Base-by-base conservation (phyloP, 2,329 filamentous ascomycete species). In the Verticillium klebahnii region DNA sequence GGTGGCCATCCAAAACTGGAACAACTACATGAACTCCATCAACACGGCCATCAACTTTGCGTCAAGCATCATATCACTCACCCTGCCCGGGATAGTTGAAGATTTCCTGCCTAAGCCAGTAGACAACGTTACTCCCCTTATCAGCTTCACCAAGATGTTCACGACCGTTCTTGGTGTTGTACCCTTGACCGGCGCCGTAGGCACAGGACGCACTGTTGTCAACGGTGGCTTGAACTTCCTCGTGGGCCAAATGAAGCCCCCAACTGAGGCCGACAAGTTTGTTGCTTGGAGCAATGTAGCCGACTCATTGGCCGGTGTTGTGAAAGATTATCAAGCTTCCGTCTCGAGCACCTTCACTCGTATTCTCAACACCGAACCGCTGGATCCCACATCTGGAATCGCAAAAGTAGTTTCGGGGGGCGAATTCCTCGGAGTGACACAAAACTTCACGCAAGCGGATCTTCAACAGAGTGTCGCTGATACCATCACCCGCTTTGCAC, bases 391-490 rank as follows among this genome's bases (percentile, higher is more conserved):
- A 15, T 37, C 40, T 1, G 64, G 63, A 31, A 61, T 64, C 25
- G 56, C 50, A 34, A 17, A 55, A 15, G 37, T 63, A 29, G 40
- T 66, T 4, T 14, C 23, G 6, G 61, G 59, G 2, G 64, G 64
- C n/a, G 19, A 37, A n/a, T 66, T 66, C 58, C 61, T 66, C 54
- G 62, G 64, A 8, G 50, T 56, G 4, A 34, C 55, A 17, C 61
- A 58, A n/a, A 65, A 66, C 60, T 39, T 65, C 19, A 65, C 62
- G 9, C 63, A 66, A 37, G 31, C 45, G 34, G 63, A 66, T 23
- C 58, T 66, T 31, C 61, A 64, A 40, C 40, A 52, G 19, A 25
- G 40, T 5, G 36, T 65, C 17, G 59, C 56, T 12, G 19, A 50
- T 39, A 62, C 60, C 36, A 32, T 66, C 17, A 50, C 63, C 32